Evolutionary conservation across 2,329 filamentous ascomycete genomes (phyloP).

Genomic region (Parascedosporium putredinis): DNA sequence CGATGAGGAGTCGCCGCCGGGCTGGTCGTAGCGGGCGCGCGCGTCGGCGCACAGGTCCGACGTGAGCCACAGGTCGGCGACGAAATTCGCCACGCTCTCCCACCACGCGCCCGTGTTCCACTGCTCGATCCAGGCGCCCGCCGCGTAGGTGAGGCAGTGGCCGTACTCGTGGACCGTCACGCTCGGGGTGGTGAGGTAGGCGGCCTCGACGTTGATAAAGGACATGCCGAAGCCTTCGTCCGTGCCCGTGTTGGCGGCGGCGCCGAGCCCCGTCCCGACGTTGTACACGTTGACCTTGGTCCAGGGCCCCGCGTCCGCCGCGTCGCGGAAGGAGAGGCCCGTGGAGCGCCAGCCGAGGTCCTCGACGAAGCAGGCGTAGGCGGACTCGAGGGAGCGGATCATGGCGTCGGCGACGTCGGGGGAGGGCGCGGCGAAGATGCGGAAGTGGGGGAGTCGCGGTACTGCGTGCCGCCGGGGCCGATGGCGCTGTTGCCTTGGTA

Average conservation of each 20-base stretch:
- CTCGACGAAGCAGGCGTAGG: conserved; percentile 29
- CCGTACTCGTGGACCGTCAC: conserved; percentile 41
- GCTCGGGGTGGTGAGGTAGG: conserved; percentile 25
- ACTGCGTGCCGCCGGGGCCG: neutral
- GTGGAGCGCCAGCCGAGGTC: conserved; percentile 28
- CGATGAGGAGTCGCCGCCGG: conserved; percentile 25
- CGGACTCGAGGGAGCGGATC: conserved; percentile 33
- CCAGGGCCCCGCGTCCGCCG: conserved; percentile 25
- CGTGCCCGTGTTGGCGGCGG: conserved; percentile 31
- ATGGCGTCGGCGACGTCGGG: conserved; percentile 15
- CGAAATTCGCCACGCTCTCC: conserved; percentile 40
- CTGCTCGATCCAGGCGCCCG: conserved; percentile 33
- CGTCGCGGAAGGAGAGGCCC: conserved; percentile 24
- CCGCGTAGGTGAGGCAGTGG: conserved; percentile 35
- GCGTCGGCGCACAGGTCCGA: conserved; percentile 30
- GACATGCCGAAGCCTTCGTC: conserved; percentile 27
- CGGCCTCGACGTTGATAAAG: conserved; percentile 31
- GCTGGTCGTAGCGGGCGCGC: conserved; percentile 23
- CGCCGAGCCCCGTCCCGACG: conserved; percentile 23
- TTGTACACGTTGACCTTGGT: conserved; percentile 37
- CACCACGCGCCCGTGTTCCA: conserved; percentile 36
- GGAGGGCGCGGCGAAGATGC: conserved; percentile 21
- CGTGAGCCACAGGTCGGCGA: conserved; percentile 37
- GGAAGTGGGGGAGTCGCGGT: conserved; percentile 26
- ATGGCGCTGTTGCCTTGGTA: neutral